Evolutionary conservation across 176 grass and related monocot genomes (phyloP), one percentile per base, ranked within the genome.

Genomic region (Puccinellia tenuiflora): DNA sequence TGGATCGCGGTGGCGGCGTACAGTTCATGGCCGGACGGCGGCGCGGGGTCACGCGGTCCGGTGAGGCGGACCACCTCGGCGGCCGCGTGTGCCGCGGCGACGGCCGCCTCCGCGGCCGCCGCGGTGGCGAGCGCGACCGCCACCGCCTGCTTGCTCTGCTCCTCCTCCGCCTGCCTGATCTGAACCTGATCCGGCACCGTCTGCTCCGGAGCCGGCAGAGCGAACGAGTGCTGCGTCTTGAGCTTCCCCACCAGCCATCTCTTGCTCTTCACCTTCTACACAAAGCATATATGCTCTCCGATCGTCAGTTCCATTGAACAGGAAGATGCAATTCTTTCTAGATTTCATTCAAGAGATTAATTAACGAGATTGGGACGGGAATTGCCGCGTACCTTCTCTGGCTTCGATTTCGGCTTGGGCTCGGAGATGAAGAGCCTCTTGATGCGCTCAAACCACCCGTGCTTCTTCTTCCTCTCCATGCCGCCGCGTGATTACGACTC

Each of bases 401-500:
- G 38, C 14, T 53, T 63, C 3, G 76, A 25, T 26, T 64, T 87
- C 64, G 68, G 46, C 54, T 89, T 92, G 29, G 84, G 30, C 18
- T 89, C 84, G 6, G 89, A 89, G 80, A 67, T 51, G 73, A 92
- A 89, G 57, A 92, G 85, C 62, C 87, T 46, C 84, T 83, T 50
- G 87, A 92, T 82, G 37, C 87, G 90, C 45, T 92, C 84, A n/a
- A 92, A 78, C 90, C 84, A 92, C 73, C 81, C 54, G n/a, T n/a
- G n/a, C 76, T 61, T 57, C 77, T 79, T 84, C 87, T 28, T 82
- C 87, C 78, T 87, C 77, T 80, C 72, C 85, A 80, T 86, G 22
- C 13, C 78, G n/a, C 15, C 9, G n/a, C 15, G 9, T 9, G 37
- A 21, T 13, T 1, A 11, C 35, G 5, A 18, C 29, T 61, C 54